These are phyloP conservation scores for Lentinula sp. DNA, from an alignment of 768 basidiomycete species.

Conservation along the genomic window DNA sequence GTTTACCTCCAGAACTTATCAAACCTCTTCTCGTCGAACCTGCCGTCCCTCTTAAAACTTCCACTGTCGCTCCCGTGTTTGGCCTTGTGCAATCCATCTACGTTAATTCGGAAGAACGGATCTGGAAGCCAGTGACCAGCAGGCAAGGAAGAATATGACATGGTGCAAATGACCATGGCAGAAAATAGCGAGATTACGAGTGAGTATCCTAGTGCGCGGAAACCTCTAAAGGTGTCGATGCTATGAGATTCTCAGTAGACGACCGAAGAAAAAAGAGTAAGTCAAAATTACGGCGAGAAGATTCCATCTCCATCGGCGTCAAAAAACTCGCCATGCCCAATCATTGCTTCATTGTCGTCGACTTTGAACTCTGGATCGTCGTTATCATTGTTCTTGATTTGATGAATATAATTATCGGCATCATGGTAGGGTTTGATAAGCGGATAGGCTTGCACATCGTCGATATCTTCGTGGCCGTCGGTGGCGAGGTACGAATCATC, in stretches of 20 bases:
- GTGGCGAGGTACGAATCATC: no score
- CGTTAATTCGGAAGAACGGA: constrained; percentile 6
- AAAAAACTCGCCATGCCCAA: constrained; percentile 6
- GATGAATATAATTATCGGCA: no score
- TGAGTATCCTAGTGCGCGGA: constrained; percentile 2
- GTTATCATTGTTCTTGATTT: background rate
- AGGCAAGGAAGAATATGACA: constrained; percentile 5
- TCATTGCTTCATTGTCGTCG: background rate
- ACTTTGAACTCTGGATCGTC: background rate
- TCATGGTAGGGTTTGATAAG: no score
- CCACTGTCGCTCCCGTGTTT: constrained; percentile 2
- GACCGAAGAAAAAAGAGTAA: background rate
- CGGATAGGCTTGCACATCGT: no score
- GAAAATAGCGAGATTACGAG: background rate
- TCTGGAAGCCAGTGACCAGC: background rate
- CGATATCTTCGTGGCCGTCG: no score
- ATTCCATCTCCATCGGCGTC: constrained; percentile 7
- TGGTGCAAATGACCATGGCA: constrained; percentile 1
- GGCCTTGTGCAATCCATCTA: background rate
- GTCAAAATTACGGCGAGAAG: constrained; percentile 1
- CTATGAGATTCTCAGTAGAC: background rate
- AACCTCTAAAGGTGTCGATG: background rate
- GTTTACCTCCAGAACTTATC: background rate
- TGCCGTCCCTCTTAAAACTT: background rate
- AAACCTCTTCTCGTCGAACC: background rate